These are phyloP conservation scores for Suillus paluster DNA, from an alignment of 768 basidiomycete genomes.

Conservation along the genomic window DNA sequence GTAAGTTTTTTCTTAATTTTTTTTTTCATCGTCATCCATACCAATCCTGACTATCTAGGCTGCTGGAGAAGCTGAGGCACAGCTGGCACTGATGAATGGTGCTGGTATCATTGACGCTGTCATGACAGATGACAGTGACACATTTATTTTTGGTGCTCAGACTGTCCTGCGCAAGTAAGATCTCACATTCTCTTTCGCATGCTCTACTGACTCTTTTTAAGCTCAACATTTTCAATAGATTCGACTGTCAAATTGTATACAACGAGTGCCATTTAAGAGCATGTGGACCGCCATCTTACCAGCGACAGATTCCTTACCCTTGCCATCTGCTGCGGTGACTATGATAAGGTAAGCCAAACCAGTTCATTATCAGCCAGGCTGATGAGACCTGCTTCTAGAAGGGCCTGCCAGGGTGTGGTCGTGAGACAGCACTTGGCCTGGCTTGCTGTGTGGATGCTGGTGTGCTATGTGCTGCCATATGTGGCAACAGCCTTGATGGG, in stretches of 20 bases:
- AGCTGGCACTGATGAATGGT: conserved; percentile 6
- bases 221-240: no score
- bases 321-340: no score
- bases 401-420: background rate
- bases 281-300: no score
- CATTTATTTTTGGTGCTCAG: conserved; percentile 2
- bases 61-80: conserved; percentile 6
- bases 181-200: background rate
- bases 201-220: no score
- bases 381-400: background rate
- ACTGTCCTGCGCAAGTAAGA: conserved; percentile 10
- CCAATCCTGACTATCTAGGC: conserved; percentile 7
- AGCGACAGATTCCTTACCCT: no score
- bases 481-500: background rate
- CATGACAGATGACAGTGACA: conserved; percentile 1
- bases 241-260: no score
- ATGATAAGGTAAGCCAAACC: background rate
- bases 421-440: background rate
- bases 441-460: background rate
- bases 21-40: conserved; percentile 21
- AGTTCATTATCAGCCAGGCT: background rate
- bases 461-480: background rate
- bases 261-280: no score
- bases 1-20: conserved; percentile 45
- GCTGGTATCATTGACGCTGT: conserved; percentile 3